These are phyloP conservation scores for Lactuca saligna DNA, from an alignment of 129 eudicot species.

Conservation along the genomic window DNA sequence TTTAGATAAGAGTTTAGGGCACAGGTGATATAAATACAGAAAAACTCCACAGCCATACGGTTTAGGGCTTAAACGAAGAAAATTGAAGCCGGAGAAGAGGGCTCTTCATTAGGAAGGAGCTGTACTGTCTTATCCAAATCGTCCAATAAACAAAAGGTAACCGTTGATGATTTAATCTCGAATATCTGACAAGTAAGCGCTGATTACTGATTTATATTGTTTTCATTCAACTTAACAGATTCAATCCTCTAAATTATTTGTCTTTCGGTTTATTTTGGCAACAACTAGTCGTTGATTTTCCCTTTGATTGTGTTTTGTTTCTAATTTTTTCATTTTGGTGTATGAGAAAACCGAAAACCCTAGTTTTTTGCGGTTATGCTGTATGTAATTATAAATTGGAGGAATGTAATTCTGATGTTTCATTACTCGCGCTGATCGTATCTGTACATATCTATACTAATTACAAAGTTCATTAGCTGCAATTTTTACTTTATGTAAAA, in stretches of 20 bases:
- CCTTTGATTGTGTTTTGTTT: background rate
- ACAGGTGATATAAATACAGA: slow-evolving; percentile 39
- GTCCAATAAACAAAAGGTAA: slow-evolving; percentile 31
- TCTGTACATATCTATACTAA: background rate
- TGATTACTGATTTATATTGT: background rate
- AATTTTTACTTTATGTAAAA: background rate
- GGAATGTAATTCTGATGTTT: background rate
- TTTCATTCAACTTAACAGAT: slow-evolving; percentile 8
- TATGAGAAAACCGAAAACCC: slow-evolving; percentile 25
- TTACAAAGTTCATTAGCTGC: slow-evolving; percentile 15
- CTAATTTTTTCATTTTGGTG: background rate
- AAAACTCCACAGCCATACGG: slow-evolving; percentile 33
- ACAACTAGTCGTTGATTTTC: background rate
- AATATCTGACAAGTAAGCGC: slow-evolving; percentile 3
- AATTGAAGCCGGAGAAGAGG: slow-evolving; percentile 67
- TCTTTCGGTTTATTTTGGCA: background rate
- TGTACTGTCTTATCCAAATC: slow-evolving; percentile 27
- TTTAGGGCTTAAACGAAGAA: slow-evolving; percentile 69
- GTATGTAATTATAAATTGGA: background rate
- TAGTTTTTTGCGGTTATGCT: slow-evolving; percentile 7
- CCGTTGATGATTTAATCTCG: background rate
- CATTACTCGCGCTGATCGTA: background rate
- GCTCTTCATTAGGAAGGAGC: slow-evolving; percentile 40
- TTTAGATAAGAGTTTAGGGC: slow-evolving; percentile 44
- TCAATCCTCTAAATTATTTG: background rate